Percentiles rank a stretch among this genome's conserved stretches.
Conservation (phyloP, 768 basidiomycete genomes). For the Phlebiopsis flavidoalba region DNA sequence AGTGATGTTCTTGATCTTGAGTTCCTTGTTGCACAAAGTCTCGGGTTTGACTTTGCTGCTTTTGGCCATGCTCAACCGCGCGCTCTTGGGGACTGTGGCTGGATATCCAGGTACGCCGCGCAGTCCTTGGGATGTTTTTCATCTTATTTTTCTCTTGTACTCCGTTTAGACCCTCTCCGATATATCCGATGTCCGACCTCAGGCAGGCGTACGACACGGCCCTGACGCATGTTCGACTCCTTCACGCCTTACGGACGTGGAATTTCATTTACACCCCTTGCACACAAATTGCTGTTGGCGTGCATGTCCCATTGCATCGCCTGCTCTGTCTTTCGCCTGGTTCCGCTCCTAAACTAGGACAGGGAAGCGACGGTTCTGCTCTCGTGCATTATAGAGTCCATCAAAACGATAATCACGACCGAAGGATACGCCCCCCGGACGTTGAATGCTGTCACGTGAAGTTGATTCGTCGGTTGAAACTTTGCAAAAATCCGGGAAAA, state of each 20-base stretch:
- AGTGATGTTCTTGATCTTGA: constrained; percentile 91
- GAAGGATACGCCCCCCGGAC: constrained; percentile 62
- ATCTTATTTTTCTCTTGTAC: background rate
- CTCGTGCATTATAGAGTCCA: constrained; percentile 40
- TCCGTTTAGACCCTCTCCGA: constrained; percentile 53
- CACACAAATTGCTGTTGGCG: constrained; percentile 90
- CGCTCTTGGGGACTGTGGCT: constrained; percentile 86
- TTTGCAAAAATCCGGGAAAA: constrained; percentile 97
- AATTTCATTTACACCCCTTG: constrained; percentile 88
- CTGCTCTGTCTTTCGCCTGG: constrained; percentile 61
- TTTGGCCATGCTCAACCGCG: constrained; percentile 89
- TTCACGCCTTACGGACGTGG: constrained; percentile 88
- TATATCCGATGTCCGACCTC: constrained; percentile 40
- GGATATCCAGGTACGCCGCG: constrained; percentile 68
- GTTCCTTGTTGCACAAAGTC: constrained; percentile 91
- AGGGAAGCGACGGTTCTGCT: constrained; percentile 26
- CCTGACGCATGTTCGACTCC: constrained; percentile 58
- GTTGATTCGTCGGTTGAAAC: constrained; percentile 81
- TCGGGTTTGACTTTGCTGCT: constrained; percentile 91
- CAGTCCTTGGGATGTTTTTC: constrained; percentile 7
- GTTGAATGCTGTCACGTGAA: constrained; percentile 81
- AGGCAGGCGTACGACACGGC: constrained; percentile 61
- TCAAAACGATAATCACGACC: constrained; percentile 50
- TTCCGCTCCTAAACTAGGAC: constrained; percentile 34
- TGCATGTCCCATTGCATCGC: constrained; percentile 63